Conservation (phyloP, 805 yeast species). For the Saccharomycopsis babjevae region DNA sequence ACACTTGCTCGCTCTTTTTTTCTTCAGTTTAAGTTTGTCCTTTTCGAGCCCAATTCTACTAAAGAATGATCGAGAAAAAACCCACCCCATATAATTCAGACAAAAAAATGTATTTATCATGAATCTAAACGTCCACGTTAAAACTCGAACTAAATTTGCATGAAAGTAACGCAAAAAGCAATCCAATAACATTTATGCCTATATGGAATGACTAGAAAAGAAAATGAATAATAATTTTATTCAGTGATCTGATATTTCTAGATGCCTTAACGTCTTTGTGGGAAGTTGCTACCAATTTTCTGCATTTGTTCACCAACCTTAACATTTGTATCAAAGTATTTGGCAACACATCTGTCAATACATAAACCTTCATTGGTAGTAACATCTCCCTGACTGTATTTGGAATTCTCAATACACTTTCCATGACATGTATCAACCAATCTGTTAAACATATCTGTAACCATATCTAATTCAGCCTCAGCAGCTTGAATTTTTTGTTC, state of each 20-base stretch:
- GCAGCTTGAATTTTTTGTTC: constrained; percentile 82
- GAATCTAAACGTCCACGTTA: no score
- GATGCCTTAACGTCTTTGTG: constrained; percentile 7
- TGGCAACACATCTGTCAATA: constrained; percentile 91
- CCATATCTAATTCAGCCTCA: constrained; percentile 94
- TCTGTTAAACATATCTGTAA: constrained; percentile 94
- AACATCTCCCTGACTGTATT: constrained; percentile 64
- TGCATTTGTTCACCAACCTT: constrained; percentile 81
- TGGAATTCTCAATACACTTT: constrained; percentile 57
- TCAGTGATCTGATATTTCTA: neutral
- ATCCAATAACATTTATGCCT: no score
- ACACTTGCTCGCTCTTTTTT: neutral
- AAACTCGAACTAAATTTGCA: no score
- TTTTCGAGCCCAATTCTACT: neutral
- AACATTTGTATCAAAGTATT: constrained; percentile 88
- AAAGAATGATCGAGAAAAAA: neutral
- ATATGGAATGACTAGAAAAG: no score
- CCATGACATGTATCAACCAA: constrained; percentile 80
- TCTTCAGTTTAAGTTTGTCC: neutral
- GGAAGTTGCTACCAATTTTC: constrained; percentile 30
- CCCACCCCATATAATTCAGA: no score
- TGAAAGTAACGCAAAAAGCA: no score
- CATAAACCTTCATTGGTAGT: constrained; percentile 76
- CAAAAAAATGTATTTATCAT: no score
- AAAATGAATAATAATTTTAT: neutral